A percentile compares a stretch with the other conserved stretches of the same genome.
phyloP scores from a whole-genome alignment of 108 stramenopile species.

The Poteriospumella lacustris region DNA sequence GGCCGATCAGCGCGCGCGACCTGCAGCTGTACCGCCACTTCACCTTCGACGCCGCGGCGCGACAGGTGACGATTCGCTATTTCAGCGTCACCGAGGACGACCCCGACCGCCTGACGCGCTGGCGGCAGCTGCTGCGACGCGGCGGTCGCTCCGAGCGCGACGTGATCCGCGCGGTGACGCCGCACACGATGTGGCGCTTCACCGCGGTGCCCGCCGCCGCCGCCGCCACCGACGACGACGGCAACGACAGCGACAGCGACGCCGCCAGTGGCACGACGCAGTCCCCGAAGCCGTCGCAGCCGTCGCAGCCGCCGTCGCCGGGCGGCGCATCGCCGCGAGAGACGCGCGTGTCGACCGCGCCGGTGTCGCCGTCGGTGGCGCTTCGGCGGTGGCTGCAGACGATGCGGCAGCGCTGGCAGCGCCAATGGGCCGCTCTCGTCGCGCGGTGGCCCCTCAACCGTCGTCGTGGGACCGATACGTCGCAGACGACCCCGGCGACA shows the following conservation, averaged over 20 bases:
- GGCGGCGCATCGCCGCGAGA: too few species aligned
- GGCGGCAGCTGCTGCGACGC: neutral
- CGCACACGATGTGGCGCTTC: neutral
- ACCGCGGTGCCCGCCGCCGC: neutral
- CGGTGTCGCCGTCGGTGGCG: too few species aligned
- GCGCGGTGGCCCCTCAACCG: too few species aligned
- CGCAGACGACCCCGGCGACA: too few species aligned
- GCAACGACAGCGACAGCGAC: neutral
- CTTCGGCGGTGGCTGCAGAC: too few species aligned
- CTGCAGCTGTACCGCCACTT: neutral
- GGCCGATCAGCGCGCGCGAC: neutral
- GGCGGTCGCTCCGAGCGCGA: neutral
- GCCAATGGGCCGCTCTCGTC: too few species aligned
- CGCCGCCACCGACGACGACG: neutral
- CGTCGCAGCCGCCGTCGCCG: too few species aligned
- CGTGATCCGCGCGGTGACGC: neutral
- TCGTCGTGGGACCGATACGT: too few species aligned
- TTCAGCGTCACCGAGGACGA: slow-evolving; percentile 1
- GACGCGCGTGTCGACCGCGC: too few species aligned
- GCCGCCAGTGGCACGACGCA: too few species aligned
- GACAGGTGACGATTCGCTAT: neutral
- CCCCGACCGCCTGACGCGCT: neutral
- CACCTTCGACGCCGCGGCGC: neutral
- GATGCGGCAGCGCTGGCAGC: too few species aligned
- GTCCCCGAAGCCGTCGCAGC: too few species aligned